Evolutionary conservation across 371 early-diverging fungal species (phyloP), one percentile per base, ranked within the genome.

Genomic region (Rhizopus microsporus): DNA sequence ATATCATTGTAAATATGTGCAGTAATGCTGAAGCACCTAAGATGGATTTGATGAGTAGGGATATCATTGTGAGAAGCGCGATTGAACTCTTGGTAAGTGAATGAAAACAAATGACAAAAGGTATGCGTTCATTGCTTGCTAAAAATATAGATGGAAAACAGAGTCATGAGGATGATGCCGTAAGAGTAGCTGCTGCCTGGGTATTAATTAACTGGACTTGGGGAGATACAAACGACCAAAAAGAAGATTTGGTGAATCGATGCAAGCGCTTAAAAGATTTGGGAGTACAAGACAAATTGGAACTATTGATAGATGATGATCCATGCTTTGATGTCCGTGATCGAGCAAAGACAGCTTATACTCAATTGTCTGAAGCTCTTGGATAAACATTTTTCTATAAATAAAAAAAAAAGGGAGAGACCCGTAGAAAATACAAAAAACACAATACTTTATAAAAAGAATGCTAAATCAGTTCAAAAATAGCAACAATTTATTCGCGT

Each of bases 151-250:
- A 2, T 42, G 33, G n/a, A 10, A 29, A 4, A 35, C 16, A 87
- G 90, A 66, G 63, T 4, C 89, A 92, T 63, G 72, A 78, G 3
- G 69, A 78, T 29, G 65, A 84, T n/a, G 50, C 72, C 9, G 81
- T 94, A 15, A 87, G 91, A n/a, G 76, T 86, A 0, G 90, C 88
- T 2, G 80, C 91, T 16, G 71, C 84, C 10, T 94, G 93, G 93
- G 85, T 85, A 62, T 72, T 92, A 30, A 90, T 92, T 47, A 94
- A 94, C 65, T 76, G 92, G 67, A 90, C 91, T 4, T 92, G 91
- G 88, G 49, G 63, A 7, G 59, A 67, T 48, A 64, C 73, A 0
- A 91, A 92, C 10, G 91, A 91, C 17, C 71, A 72, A 7, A 64
- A 71, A 56, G 67, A 63, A 32, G 68, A 61, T 12, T 46, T 66